phyloP scores from a whole-genome alignment of 208 protist species.

The Porcisia hertigi region DNA sequence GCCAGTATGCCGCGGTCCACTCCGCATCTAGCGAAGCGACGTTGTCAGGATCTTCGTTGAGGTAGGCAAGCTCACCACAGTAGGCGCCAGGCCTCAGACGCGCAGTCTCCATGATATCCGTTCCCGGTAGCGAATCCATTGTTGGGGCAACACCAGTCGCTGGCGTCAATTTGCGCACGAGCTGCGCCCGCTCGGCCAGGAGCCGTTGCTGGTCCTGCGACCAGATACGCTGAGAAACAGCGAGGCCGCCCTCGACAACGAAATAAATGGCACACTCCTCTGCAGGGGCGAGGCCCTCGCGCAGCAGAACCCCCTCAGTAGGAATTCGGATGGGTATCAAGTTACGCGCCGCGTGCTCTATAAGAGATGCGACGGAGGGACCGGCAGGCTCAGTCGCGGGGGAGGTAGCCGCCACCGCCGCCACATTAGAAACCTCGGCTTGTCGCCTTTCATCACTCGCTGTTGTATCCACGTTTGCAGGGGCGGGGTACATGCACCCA shows the following conservation, averaged over 20 bases:
- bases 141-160: constrained; percentile 6
- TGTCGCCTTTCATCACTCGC: background rate
- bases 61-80: constrained; percentile 71
- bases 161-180: constrained; percentile 18
- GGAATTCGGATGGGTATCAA: constrained; percentile 61
- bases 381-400: background rate
- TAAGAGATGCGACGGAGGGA: background rate
- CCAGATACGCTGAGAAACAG: constrained; percentile 52
- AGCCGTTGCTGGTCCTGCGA: constrained; percentile 30
- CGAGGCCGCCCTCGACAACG: constrained; percentile 50
- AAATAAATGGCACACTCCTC: constrained; percentile 70
- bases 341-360: constrained; percentile 28
- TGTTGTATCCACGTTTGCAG: background rate
- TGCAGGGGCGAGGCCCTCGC: constrained; percentile 42
- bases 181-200: constrained; percentile 15
- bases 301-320: constrained; percentile 45
- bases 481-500: background rate
- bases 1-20: constrained; percentile 68
- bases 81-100: constrained; percentile 61
- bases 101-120: constrained; percentile 59
- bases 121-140: constrained; percentile 16
- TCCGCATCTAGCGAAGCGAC: constrained; percentile 50
- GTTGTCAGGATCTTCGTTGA: constrained; percentile 62
- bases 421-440: no score
- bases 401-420: no score